These are phyloP conservation scores for Erodium texanum DNA, from an alignment of 441 rosid species.

Conservation along the genomic window DNA sequence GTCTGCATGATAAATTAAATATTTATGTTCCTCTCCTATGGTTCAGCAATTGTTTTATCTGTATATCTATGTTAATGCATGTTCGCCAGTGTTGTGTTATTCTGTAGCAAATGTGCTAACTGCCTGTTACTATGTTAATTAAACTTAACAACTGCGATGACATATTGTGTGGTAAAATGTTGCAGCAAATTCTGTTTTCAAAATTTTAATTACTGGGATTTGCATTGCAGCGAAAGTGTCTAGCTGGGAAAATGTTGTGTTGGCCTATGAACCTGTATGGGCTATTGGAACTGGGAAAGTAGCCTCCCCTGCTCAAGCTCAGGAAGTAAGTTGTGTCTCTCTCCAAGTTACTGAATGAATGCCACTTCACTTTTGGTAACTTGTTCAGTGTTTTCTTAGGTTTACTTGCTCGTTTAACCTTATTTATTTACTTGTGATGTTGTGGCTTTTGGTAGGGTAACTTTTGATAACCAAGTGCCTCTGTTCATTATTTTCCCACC, in stretches of 20 bases:
- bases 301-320: constrained; percentile 64
- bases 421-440: not conserved
- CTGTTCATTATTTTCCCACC: not conserved
- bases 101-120: not conserved
- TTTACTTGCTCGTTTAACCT: not conserved
- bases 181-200: not conserved
- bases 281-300: constrained; percentile 78
- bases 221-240: constrained; percentile 31
- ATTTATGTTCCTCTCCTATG: not conserved
- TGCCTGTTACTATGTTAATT: not conserved
- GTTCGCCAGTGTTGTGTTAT: not conserved
- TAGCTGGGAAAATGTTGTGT: constrained; percentile 47
- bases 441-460: not conserved
- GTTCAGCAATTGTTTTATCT: not conserved
- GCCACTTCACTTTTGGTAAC: not conserved
- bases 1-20: not conserved
- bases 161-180: not conserved
- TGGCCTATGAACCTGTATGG: constrained; percentile 75
- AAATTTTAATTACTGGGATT: not conserved
- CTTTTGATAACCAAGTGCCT: not conserved
- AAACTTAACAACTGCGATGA: not conserved
- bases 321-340: constrained; percentile 40
- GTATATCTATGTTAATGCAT: not conserved
- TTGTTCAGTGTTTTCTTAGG: not conserved
- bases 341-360: not conserved